A percentile compares a stretch with the other conserved stretches of the same genome.
These are phyloP conservation scores for Soucietia sequanensis DNA, from an alignment of 805 yeast species.

Conservation along the genomic window DNA sequence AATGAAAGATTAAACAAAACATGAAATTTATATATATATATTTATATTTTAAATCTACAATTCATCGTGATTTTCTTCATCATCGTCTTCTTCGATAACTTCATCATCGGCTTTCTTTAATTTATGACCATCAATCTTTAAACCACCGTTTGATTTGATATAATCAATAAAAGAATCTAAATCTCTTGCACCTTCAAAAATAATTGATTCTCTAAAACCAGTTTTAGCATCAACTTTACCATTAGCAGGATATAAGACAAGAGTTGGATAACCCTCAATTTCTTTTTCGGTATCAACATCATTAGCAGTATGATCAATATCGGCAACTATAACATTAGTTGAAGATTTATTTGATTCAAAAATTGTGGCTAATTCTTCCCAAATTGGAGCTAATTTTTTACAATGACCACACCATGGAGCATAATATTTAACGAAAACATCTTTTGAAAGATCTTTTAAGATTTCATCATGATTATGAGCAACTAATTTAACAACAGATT, in stretches of 20 bases:
- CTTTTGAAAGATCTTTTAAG: slow-evolving; percentile 56
- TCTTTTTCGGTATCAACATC: slow-evolving; percentile 71
- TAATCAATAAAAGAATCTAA: slow-evolving; percentile 68
- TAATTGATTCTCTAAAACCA: slow-evolving; percentile 52
- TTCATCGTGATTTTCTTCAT: slow-evolving; percentile 34
- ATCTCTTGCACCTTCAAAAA: slow-evolving; percentile 70
- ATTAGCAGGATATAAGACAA: slow-evolving; percentile 83
- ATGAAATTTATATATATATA: not conserved
- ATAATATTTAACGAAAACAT: slow-evolving; percentile 84
- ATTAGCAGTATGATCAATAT: slow-evolving; percentile 85
- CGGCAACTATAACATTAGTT: slow-evolving; percentile 68
- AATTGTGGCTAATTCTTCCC: slow-evolving; percentile 79
- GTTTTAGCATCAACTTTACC: slow-evolving; percentile 41
- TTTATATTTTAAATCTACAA: slow-evolving; percentile 24
- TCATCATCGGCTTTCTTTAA: slow-evolving; percentile 22
- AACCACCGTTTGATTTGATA: slow-evolving; percentile 66
- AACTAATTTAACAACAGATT: slow-evolving; percentile 72
- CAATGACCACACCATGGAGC: slow-evolving; percentile 99
- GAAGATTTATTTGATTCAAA: slow-evolving; percentile 51
- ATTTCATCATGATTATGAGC: slow-evolving; percentile 78
- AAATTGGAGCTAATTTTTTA: slow-evolving; percentile 84
- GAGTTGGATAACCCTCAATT: slow-evolving; percentile 89
- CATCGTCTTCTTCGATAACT: slow-evolving; percentile 26
- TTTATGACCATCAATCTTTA: slow-evolving; percentile 53
- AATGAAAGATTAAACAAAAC: too few relatives aligned